Evolutionary conservation across 768 basidiomycete species (phyloP), one percentile per base, ranked within the genome.

Genomic region (Amanita exitialis): DNA sequence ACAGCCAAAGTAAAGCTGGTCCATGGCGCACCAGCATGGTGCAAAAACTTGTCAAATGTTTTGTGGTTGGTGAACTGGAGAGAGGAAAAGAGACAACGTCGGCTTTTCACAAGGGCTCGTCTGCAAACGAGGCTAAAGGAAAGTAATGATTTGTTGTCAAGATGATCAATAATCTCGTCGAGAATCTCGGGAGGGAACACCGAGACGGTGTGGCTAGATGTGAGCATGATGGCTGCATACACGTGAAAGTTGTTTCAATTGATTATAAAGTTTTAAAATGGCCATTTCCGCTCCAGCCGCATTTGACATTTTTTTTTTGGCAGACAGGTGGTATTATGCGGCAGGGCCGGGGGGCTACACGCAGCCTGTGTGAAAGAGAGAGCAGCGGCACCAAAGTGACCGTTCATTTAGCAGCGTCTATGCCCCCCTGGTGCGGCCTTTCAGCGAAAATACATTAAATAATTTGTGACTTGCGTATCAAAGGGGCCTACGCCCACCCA

Each of bases 121-220:
- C 44, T 34, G 44, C 27, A 45, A 20, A 45, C 18, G 44, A 45
- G 44, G 28, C 44, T 30, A 25, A 28, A 45, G 44, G 44, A 45
- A 32, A 34, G 44, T 20, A 45, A 45, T 15, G 25, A 32, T 32
- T 18, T 45, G 28, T 45, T n/a, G 25, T 44, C 43, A 44, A 44
- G 20, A 23, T 44, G 43, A 28, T 27, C 43, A 27, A 44, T 44
- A 12, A 45, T 32, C 28, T 45, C 44, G 13, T 45, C 44, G 44
- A 45, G 27, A 32, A 45, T 45, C 44, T 45, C 38, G n/a, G 18
- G 38, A 39, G 38, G 38, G 18, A 39, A 39, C 35, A 35, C 35
- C n/a, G 35, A 35, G 35, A 35, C 35, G 35, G 35, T 35, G 35
- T 35, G 35, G 35, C 35, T 35, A 35, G 35, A 35, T 35, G 35